Evolutionary conservation across 2,329 filamentous ascomycete genomes (phyloP), one percentile per base, ranked within the genome.

Genomic region (Teratosphaeria viscida): DNA sequence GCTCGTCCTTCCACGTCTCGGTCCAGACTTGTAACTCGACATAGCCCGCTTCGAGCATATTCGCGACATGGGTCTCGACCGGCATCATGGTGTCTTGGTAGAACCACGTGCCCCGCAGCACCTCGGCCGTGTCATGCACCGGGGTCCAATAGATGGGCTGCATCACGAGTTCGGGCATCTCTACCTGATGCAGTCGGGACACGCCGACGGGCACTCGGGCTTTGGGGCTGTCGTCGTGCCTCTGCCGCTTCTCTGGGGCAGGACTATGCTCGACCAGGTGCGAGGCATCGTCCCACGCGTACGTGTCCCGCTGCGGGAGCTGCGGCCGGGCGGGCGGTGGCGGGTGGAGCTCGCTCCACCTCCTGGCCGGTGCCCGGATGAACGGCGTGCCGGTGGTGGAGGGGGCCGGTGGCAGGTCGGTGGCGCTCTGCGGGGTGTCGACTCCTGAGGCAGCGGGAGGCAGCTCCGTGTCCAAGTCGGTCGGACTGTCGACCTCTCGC

Each of bases 101-200:
- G 72, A 99, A 99, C 94, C 94, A 99, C 0, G 92, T 97, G 0
- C 89, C 91, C 64, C 94, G 82, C 60, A 88, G 81, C 1, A 97
- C 91, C 39, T 85, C 80, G 6, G 90, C 87, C 35, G 95, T 83
- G 69, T 97, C 94, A 67, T 95, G 91, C 35, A 97, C 82, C 7
- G 94, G 92, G 19, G 88, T 92, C 94, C 94, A 99, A 72, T 99
- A 99, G 61, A 97, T 96, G 0, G 94, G 94, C 72, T 92, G 90
- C 91, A 99, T 95, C 68, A 78, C 60, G 37, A 95, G 76, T 57
- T 82, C 82, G 26, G 92, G 91, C 66, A 97, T 79, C 60, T 89
- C 85, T 1, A 97, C 92, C 68, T 92, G 83, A 71, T 99, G 92
- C 60, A 99, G 78, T 64, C 91, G 83, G n/a, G 92, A 95, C 5